Evolutionary conservation across 208 protist genomes (phyloP), one percentile per base, ranked within the genome.

Genomic region (Leishmania gerbilli): DNA sequence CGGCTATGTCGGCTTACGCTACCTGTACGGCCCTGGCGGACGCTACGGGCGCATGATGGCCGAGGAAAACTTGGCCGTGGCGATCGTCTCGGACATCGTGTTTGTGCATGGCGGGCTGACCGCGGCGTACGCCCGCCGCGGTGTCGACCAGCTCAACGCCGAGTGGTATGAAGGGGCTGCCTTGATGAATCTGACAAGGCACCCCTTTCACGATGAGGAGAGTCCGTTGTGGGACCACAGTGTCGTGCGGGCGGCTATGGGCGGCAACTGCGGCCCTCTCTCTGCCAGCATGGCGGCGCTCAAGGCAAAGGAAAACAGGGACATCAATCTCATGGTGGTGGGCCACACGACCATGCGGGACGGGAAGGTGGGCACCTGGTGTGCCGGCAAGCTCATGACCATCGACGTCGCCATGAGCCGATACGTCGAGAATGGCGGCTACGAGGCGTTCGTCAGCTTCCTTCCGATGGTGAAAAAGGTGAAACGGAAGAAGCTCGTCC

Each of bases 51-150:
- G 77, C 24, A 88, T 85, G 76, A 79, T 96, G 45, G 62, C 84
- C 2, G 77, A 81, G 77, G 87, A 90, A 49, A 71, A 64, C 37
- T 85, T 91, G 7, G 81, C 76, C 4, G 62, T 85, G 4, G 83
- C 81, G 27, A 51, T 82, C 11, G 68, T 83, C 31, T 65, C 82
- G 40, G 84, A 87, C 24, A 87, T 91, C 1, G 75, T 94, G 21
- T 95, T 94, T 71, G 89, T 91, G 58, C 93, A 94, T 77, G 91
- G 80, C n/a, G 89, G 93, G 42, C 69, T 95, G 13, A 86, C 77
- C 19, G 80, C 76, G 1, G 31, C 34, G 27, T 87, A 87, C 58
- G 88, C 91, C 0, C 31, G 17, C 37, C 24, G 51, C 21, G 91
- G 86, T 40, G 53, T 94, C 3, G 64, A 71, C 1, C 42, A 56